Evolutionary conservation across 1,139 yeast species (phyloP), one percentile per base, ranked within the genome.

Genomic region (Magnusiomyces magnusii): DNA sequence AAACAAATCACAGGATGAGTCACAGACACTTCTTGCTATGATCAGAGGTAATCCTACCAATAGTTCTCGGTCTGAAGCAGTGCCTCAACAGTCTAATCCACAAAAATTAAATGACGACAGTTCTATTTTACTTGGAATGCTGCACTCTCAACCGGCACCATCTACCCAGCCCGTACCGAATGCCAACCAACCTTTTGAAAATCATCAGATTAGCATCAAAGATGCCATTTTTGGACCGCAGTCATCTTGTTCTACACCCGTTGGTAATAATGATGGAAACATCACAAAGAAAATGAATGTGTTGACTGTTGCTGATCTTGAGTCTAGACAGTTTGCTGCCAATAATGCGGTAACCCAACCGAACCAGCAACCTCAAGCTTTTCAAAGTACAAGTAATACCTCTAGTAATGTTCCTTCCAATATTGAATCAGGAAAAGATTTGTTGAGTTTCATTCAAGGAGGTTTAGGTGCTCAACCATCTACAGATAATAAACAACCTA

Each of bases 1-100:
- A 24, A 31, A n/a, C n/a, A 50, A 50, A 50, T 17, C 53, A 31
- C 25, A 28, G 21, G 19, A 51, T 21, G 31, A 27, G 10, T 51
- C 54, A 9, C 31, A 36, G 28, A 24, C n/a, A 3, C 34, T 51
- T 2, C 31, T 51, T 5, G 31, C 15, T 36, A 51, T 51, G 54
- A 36, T 51, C 13, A 51, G 28, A 39, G 54, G 54, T 13, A 51
- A 36, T 10, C 17, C n/a, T n/a, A n/a, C n/a, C n/a, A n/a, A n/a
- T n/a, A 10, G 17, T 17, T 19, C 23, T 23, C 28, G 10, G 10
- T 21, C 7, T 9, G 15, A 47, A 13, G 7, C 15, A 47, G 9
- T 25, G 19, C 13, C 24, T 3, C 41, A 27, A 25, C 41, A 5
- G 3, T 19, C 53, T 28, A 19, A 2, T 28, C 44, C 7, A 17